These are phyloP conservation scores for Monosporascus sp. DNA, from an alignment of 2,329 filamentous ascomycete genomes.

Conservation along the genomic window DNA sequence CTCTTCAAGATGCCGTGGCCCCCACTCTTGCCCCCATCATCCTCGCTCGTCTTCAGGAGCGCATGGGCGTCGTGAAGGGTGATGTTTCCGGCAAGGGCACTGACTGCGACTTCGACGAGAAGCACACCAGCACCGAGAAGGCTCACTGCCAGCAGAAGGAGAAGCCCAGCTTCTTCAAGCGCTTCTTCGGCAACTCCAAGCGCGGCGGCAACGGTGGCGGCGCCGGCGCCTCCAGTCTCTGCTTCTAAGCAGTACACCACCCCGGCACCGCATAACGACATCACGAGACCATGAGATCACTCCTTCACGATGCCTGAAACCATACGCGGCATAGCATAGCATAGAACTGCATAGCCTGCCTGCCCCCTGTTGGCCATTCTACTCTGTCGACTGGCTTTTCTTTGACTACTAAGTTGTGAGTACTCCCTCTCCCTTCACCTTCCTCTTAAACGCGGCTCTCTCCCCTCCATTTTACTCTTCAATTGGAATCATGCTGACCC, in stretches of 20 bases:
- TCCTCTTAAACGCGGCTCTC: too few relatives aligned
- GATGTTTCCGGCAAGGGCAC: not conserved
- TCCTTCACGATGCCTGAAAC: too few relatives aligned
- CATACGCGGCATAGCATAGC: too few relatives aligned
- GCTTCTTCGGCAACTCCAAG: constrained; percentile 5
- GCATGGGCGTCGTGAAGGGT: not conserved
- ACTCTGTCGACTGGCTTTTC: too few relatives aligned
- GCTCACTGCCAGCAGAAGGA: not conserved
- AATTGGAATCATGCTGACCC: too few relatives aligned
- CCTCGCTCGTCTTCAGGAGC: constrained; percentile 7
- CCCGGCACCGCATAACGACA: too few relatives aligned
- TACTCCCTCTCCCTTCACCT: too few relatives aligned
- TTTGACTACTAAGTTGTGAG: too few relatives aligned
- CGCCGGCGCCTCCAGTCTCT: not conserved
- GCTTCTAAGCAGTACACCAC: not conserved
- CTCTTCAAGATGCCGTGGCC: constrained; percentile 6
- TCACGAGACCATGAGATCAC: too few relatives aligned
- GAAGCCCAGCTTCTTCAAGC: constrained; percentile 1
- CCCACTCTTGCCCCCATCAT: constrained; percentile 12
- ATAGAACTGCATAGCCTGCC: too few relatives aligned
- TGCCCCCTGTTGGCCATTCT: too few relatives aligned
- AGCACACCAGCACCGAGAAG: not conserved
- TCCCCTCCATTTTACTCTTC: too few relatives aligned
- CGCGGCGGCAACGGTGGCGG: not conserved
- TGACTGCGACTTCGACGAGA: not conserved